These are phyloP conservation scores for Cytospora schulzeri DNA, from an alignment of 2,329 filamentous ascomycete species.

Conservation along the genomic window DNA sequence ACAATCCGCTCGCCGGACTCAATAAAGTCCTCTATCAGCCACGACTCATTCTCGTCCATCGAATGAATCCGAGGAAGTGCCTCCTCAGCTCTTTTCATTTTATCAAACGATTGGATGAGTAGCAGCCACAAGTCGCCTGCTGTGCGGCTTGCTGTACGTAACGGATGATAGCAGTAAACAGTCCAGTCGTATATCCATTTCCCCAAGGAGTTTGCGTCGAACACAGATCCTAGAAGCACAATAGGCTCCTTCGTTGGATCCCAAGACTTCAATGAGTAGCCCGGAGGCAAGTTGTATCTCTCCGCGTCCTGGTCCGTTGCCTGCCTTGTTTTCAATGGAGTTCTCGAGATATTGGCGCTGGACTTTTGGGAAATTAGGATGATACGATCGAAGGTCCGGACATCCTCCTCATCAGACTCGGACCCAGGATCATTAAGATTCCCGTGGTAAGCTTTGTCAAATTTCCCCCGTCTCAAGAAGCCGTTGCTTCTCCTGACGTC, in stretches of 20 bases:
- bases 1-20: slow-evolving; percentile 84
- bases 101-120: slow-evolving; percentile 88
- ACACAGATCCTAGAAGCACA: slow-evolving; percentile 89
- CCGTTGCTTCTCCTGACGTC: not conserved
- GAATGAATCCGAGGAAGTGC: slow-evolving; percentile 71
- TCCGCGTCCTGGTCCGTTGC: slow-evolving; percentile 62
- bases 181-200: slow-evolving; percentile 99
- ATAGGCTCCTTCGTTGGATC: slow-evolving; percentile 92
- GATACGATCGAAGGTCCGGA: not conserved
- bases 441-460: not conserved
- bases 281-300: slow-evolving; percentile 74
- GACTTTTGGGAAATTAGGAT: not conserved
- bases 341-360: slow-evolving; percentile 34
- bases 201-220: slow-evolving; percentile 93
- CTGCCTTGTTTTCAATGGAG: slow-evolving; percentile 33
- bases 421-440: not conserved
- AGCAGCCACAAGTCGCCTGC: slow-evolving; percentile 94
- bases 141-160: slow-evolving; percentile 82
- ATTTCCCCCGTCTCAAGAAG: not conserved
- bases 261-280: slow-evolving; percentile 98
- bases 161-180: slow-evolving; percentile 80
- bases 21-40: slow-evolving; percentile 88
- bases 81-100: slow-evolving; percentile 87
- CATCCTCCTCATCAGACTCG: slow-evolving; percentile 1
- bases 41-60: slow-evolving; percentile 71